A percentile compares a stretch with the other conserved stretches of the same genome.
Evolutionary conservation across 192 early-diverging fungal genomes (phyloP).

Genomic region (Linnemannia exigua): DNA sequence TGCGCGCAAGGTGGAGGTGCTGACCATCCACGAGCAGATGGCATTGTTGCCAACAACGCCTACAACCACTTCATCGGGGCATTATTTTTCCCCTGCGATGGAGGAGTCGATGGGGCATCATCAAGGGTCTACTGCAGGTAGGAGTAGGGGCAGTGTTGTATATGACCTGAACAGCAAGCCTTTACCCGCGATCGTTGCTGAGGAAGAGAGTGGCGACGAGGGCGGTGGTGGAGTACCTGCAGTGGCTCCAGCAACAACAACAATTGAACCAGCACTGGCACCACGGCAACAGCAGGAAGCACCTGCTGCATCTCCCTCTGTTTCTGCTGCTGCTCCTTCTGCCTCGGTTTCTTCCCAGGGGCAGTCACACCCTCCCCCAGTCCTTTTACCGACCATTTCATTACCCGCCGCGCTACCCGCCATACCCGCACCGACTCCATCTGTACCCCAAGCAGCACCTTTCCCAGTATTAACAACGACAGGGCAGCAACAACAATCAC

Average conservation of each 20-base stretch:
- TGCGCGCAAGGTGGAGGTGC: neutral
- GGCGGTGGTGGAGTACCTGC: neutral
- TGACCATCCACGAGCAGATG: neutral
- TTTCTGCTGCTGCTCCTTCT: too few species aligned
- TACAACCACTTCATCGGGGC: neutral
- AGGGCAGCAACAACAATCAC: neutral
- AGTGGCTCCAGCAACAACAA: neutral
- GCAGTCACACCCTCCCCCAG: neutral
- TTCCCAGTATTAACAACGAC: neutral
- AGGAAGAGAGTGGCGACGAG: neutral
- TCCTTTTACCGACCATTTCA: neutral
- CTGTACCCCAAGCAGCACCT: neutral
- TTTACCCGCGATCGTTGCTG: conserved; percentile 15
- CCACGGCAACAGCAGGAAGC: neutral
- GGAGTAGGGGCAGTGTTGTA: neutral
- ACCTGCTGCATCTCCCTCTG: too few species aligned
- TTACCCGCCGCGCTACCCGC: neutral
- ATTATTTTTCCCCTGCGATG: neutral
- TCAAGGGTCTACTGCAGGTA: neutral
- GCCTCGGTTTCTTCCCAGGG: neutral
- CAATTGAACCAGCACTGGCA: neutral
- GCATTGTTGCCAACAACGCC: neutral
- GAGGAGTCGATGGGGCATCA: neutral
- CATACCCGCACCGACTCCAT: neutral
- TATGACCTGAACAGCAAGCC: conserved; percentile 23